phyloP scores from a whole-genome alignment of 495 filamentous ascomycete genomes.

The Lentithecium fluviatile region DNA sequence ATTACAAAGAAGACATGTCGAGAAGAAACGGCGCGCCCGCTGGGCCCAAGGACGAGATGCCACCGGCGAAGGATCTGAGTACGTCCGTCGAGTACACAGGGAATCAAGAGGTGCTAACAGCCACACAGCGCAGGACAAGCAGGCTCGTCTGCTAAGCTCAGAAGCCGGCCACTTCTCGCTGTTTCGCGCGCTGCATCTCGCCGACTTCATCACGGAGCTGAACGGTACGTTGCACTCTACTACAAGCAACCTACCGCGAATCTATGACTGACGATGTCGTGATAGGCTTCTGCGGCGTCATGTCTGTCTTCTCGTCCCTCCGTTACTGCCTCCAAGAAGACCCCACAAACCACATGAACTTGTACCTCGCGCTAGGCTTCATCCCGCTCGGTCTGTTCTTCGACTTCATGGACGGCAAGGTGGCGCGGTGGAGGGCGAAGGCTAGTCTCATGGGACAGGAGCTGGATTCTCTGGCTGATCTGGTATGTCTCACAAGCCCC shows the following conservation, averaged over 20 bases:
- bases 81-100: background rate
- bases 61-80: slow-evolving; percentile 21
- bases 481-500: slow-evolving; percentile 57
- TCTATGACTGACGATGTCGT: background rate
- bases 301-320: slow-evolving; percentile 94
- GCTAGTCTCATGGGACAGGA: slow-evolving; percentile 97
- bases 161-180: slow-evolving; percentile 78
- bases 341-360: slow-evolving; percentile 58
- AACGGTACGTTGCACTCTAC: slow-evolving; percentile 62
- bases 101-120: background rate
- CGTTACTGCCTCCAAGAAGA: slow-evolving; percentile 80
- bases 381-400: slow-evolving; percentile 96
- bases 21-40: slow-evolving; percentile 37
- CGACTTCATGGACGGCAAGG: slow-evolving; percentile 96
- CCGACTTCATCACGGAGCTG: slow-evolving; percentile 91
- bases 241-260: background rate
- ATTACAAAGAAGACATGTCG: slow-evolving; percentile 36
- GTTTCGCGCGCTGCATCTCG: slow-evolving; percentile 82
- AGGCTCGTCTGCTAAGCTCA: slow-evolving; percentile 75
- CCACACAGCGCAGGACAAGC: slow-evolving; percentile 62
- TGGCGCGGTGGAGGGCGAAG: slow-evolving; percentile 94
- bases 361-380: slow-evolving; percentile 81
- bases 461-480: slow-evolving; percentile 92
- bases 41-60: slow-evolving; percentile 31
- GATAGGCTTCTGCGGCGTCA: slow-evolving; percentile 74